Conservation (phyloP, 306 rosid genomes). For the Coriaria nepalensis region DNA sequence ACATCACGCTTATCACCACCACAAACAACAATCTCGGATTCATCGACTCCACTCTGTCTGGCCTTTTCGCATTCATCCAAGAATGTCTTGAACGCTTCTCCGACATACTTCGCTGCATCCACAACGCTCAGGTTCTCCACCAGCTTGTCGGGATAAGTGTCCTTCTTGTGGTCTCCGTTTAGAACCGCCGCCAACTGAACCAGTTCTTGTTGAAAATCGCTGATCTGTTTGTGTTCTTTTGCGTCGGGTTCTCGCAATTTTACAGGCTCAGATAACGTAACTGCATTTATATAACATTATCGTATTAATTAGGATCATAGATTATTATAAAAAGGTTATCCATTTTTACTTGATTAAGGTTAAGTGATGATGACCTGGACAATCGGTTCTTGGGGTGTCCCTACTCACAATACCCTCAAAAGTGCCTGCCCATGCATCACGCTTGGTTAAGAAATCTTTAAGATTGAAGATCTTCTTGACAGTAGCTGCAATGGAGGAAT, state of each 20-base stretch:
- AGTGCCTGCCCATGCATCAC: conserved; percentile 42
- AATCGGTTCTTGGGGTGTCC: conserved; percentile 29
- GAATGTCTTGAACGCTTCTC: conserved; percentile 33
- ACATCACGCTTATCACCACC: conserved; percentile 4
- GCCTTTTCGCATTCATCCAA: conserved; percentile 44
- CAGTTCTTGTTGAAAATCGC: conserved; percentile 49
- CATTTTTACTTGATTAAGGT: too few relatives aligned
- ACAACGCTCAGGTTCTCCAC: conserved; percentile 33
- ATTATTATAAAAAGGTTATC: not conserved
- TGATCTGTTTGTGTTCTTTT: conserved; percentile 22
- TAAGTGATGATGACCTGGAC: conserved; percentile 32
- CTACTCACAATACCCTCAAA: conserved; percentile 27
- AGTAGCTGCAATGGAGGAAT: conserved; percentile 42
- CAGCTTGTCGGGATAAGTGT: conserved; percentile 33
- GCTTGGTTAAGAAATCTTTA: conserved; percentile 39
- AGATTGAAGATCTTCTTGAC: conserved; percentile 62
- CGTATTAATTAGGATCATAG: not conserved
- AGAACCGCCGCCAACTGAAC: conserved; percentile 53
- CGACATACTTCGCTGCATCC: conserved; percentile 36
- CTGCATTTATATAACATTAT: conserved; percentile 17
- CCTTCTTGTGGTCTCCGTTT: conserved; percentile 42
- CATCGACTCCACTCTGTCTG: conserved; percentile 34
- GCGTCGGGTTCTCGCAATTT: conserved; percentile 33
- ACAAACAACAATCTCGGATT: conserved; percentile 31
- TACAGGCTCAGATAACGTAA: conserved; percentile 25